Evolutionary conservation across 1,139 yeast genomes (phyloP), one percentile per base, ranked within the genome.

Genomic region (Scheffersomyces cryptocercus): DNA sequence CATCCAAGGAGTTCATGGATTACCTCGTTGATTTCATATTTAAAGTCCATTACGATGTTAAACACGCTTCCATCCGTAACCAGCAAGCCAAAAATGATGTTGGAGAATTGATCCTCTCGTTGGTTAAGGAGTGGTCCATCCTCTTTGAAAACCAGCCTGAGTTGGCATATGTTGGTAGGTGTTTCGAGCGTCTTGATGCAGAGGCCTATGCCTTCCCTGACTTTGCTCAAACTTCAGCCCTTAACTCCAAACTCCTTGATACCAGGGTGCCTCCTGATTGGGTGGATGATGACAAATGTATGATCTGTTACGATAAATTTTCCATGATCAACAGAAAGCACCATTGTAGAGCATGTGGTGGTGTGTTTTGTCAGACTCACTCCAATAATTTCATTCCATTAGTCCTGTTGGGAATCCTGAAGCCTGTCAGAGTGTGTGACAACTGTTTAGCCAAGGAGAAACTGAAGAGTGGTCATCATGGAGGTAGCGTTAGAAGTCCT

Each of bases 291-390:
- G 96, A 90, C 56, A 89, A 88, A 10, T 93, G 99, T 63, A 91
- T 95, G 98, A 83, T 88, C 46, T 89, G 98, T 56, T 90, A 95
- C 43, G 81, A 77, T 31, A 71, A 85, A 11, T 93, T 93, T 58
- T 75, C 95, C 2, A 79, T 91, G 64, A 72, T 91, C 51, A 90
- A 88, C 61, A 76, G 99, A 56, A 90, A 93, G 61, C 99, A 93
- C 63, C 99, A 93, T 65, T 93, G 99, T 62, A 77, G 99, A 44
- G 87, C 96, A 41, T 93, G 99, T 67, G 99, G 99, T 24, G 97
- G 97, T 1, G 97, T 89, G 0, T 93, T 79, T 58, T 85, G 96
- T 63, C 93, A 88, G 51, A 78, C 81, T 16, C 96, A 93, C 64
- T 89, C 97, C 24, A 71, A 84, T 8, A 82, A 87, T 52, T 75